Conservation (phyloP, 1,284 basidiomycete genomes). For the Sanghuangporus baumii region DNA sequence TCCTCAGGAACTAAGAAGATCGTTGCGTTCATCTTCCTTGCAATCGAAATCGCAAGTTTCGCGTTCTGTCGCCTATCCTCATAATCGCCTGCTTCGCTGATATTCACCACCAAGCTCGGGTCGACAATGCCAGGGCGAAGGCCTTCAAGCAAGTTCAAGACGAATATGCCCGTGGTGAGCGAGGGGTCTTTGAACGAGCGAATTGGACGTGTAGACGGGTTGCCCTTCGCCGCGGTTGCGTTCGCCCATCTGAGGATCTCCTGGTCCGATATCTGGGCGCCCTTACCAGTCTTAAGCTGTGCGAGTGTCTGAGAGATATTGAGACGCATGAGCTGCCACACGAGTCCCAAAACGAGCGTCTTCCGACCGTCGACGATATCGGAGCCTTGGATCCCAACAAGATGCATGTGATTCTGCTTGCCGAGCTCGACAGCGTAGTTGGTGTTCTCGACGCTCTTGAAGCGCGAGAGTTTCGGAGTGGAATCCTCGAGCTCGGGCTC, state of each 20-base stretch:
- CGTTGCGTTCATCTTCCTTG: slow-evolving; percentile 93
- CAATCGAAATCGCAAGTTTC: slow-evolving; percentile 96
- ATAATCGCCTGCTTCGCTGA: slow-evolving; percentile 64
- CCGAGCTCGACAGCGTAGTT: slow-evolving; percentile 95
- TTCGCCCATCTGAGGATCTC: slow-evolving; percentile 99
- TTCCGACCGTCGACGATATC: slow-evolving; percentile 93
- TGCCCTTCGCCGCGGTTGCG: slow-evolving; percentile 71
- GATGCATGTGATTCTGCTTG: slow-evolving; percentile 88
- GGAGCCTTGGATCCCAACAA: slow-evolving; percentile 96
- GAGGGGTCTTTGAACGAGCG: slow-evolving; percentile 92
- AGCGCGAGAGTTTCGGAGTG: slow-evolving; percentile 83
- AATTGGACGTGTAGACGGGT: slow-evolving; percentile 66
- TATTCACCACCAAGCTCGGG: slow-evolving; percentile 70
- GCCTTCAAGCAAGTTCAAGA: slow-evolving; percentile 89
- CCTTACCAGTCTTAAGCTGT: slow-evolving; percentile 59
- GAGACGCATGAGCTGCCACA: slow-evolving; percentile 96
- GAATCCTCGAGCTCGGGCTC: slow-evolving; percentile 73
- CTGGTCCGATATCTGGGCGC: slow-evolving; percentile 79
- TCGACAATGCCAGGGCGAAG: slow-evolving; percentile 95
- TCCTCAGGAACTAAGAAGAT: slow-evolving; percentile 98
- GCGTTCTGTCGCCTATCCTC: slow-evolving; percentile 93
- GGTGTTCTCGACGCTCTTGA: slow-evolving; percentile 98
- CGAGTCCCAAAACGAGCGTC: slow-evolving; percentile 91
- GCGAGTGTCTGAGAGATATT: slow-evolving; percentile 92
- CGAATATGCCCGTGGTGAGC: slow-evolving; percentile 89